Evolutionary conservation across 23 red algal genomes (phyloP), one percentile per base, ranked within the genome.

Genomic region (Rhodosorus marinus): DNA sequence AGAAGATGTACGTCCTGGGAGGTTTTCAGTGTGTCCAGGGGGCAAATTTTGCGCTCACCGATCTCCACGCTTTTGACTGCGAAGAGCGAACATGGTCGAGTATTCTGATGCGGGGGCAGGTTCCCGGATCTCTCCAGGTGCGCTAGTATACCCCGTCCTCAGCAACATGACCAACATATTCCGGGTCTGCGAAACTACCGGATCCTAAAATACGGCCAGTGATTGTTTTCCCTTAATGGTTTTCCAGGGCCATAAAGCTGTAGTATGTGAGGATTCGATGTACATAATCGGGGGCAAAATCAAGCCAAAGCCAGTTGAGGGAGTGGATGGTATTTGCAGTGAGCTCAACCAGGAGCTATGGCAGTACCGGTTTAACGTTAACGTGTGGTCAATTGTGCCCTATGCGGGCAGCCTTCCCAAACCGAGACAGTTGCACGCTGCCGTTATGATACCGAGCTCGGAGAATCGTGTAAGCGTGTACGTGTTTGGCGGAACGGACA

Each of bases 221-320:
- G n/a, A n/a, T n/a, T n/a, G n/a, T n/a, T n/a, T n/a, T n/a, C n/a
- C n/a, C n/a, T n/a, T n/a, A n/a, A n/a, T 75, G 8, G 77, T 70
- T 23, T 25, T 98, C n/a, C 90, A 98, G 41, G 90, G 79, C 24
- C 90, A 98, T 57, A 66, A 64, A 27, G 90, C 90, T 26, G 78
- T 85, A 29, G 90, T 82, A 0, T 56, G 65, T 25, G 63, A 59
- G 1, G 79, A 84, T 17, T 72, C 70, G 5, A 98, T 98, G 90
- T 85, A 81, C 29, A 59, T 98, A 14, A 36, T 98, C 11, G 90
- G 90, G 15, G 90, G 90, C 25, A 98, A 98, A 70, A 63, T 98
- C 29, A n/a, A n/a, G n/a, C n/a, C n/a, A n/a, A n/a, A n/a, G n/a
- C 90, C 79, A n/a, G 8, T 21, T 5, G 19, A 54, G 26, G n/a